Conservation (phyloP, 805 yeast genomes). For the Candida manassasensis region DNA sequence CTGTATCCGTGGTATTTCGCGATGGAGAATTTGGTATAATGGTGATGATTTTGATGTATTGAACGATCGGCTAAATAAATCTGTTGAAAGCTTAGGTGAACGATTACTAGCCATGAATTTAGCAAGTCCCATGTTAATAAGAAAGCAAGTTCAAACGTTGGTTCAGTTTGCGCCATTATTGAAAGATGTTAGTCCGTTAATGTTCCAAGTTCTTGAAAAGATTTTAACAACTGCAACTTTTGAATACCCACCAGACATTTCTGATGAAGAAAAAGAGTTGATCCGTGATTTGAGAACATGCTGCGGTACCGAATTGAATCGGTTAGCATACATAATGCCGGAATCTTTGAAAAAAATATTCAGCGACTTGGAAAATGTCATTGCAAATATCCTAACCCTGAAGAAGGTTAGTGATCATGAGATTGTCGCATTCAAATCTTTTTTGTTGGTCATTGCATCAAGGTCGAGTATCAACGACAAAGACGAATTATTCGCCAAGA, state of each 20-base stretch:
- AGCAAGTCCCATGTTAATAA: constrained; percentile 72
- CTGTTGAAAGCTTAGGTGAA: constrained; percentile 68
- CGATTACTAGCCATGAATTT: constrained; percentile 69
- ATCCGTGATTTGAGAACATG: constrained; percentile 84
- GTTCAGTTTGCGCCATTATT: constrained; percentile 92
- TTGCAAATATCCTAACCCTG: constrained; percentile 62
- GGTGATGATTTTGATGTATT: constrained; percentile 50
- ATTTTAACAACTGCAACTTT: constrained; percentile 79
- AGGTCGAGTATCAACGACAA: constrained; percentile 72
- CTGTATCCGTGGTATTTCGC: constrained; percentile 82
- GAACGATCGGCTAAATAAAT: constrained; percentile 46
- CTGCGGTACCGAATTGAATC: constrained; percentile 90
- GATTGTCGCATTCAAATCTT: constrained; percentile 89
- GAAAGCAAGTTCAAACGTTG: constrained; percentile 85
- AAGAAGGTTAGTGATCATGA: constrained; percentile 83
- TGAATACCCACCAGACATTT: constrained; percentile 62
- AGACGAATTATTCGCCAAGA: constrained; percentile 71
- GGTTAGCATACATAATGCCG: constrained; percentile 94
- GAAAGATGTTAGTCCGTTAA: constrained; percentile 66
- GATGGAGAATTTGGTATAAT: constrained; percentile 93
- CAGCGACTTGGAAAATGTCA: constrained; percentile 76
- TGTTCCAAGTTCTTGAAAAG: constrained; percentile 82
- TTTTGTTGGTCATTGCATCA: constrained; percentile 85
- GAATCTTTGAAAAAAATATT: constrained; percentile 78
- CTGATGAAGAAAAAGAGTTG: constrained; percentile 73